These are phyloP conservation scores for Senecio squalidus DNA, from an alignment of 140 eudicot species.

Conservation along the genomic window DNA sequence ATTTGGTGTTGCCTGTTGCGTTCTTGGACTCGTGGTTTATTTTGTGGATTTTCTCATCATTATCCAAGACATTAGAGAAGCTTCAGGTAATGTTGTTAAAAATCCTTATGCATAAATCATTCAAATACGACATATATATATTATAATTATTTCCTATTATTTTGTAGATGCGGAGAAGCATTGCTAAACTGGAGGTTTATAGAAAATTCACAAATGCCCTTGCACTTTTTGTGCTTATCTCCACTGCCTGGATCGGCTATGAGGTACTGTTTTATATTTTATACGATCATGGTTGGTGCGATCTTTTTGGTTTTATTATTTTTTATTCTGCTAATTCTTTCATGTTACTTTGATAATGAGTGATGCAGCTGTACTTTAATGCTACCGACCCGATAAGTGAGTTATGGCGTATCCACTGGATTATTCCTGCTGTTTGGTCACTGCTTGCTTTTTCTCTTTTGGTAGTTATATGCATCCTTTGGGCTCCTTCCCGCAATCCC, in stretches of 20 bases:
- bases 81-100: slow-evolving; percentile 46
- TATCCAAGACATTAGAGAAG: slow-evolving; percentile 65
- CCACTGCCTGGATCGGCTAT: slow-evolving; percentile 84
- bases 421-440: slow-evolving; percentile 74
- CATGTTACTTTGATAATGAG: background rate
- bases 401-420: slow-evolving; percentile 70
- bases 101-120: background rate
- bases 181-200: slow-evolving; percentile 69
- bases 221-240: slow-evolving; percentile 64
- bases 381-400: slow-evolving; percentile 73
- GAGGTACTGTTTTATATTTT: slow-evolving; percentile 36
- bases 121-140: background rate
- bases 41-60: slow-evolving; percentile 72
- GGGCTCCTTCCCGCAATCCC: slow-evolving; percentile 84
- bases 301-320: background rate
- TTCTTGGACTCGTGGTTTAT: slow-evolving; percentile 70
- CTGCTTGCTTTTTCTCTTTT: slow-evolving; percentile 58
- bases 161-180: slow-evolving; percentile 59
- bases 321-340: background rate
- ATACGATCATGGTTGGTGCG: slow-evolving; percentile 1
- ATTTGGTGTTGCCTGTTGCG: slow-evolving; percentile 70
- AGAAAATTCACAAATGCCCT: slow-evolving; percentile 68
- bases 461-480: slow-evolving; percentile 58
- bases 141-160: background rate
- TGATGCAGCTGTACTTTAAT: slow-evolving; percentile 60